Evolutionary conservation across 2,329 filamentous ascomycete genomes (phyloP), one percentile per base, ranked within the genome.

Genomic region (Phialophora chinensis): DNA sequence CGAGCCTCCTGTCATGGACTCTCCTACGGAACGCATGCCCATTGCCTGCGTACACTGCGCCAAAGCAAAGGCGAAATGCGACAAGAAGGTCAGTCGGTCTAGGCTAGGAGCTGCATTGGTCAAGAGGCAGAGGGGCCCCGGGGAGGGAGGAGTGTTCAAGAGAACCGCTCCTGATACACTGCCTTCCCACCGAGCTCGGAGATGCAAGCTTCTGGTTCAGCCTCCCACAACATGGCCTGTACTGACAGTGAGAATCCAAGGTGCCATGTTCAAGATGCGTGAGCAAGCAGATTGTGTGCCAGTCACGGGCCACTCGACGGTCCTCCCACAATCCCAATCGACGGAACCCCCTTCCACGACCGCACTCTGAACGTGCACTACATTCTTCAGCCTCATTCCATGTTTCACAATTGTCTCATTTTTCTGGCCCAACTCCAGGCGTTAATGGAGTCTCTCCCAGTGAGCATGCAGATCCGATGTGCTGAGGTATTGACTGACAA

Each of bases 61-160:
- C 38, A 74, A 74, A 55, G 72, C 72, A 29, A 74, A 74, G 58
- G 72, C 72, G 52, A 74, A 73, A 67, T 74, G 72, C 65, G 72
- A 74, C 61, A 74, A 74, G 66, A 73, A 74, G 71, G 72, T 73
- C 56, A 66, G 71, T 71, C 49, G n/a, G 25, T 25, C 59, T 56
- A 12, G 33, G 44, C 27, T 14, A 54, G 23, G 59, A 53, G 42
- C 27, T 10, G 17, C 31, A 27, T 12, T 54, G 29, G 23, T 53
- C 44, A n/a, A n/a, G 6, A 44, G 38, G 38, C 17, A 44, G 38
- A 44, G 38, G 6, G 6, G 38, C 17, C 6, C 25, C 20, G 23
- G 49, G 20, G n/a, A 23, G 27, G 50, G 17, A 49, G 14, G 12
- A 1, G 31, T 31, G 31, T 52, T 12, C 49, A 12, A 27, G 49